Evolutionary conservation across 352 stramenopile species (phyloP), one percentile per base, ranked within the genome.

Genomic region (Salisapilia sapeloensis): DNA sequence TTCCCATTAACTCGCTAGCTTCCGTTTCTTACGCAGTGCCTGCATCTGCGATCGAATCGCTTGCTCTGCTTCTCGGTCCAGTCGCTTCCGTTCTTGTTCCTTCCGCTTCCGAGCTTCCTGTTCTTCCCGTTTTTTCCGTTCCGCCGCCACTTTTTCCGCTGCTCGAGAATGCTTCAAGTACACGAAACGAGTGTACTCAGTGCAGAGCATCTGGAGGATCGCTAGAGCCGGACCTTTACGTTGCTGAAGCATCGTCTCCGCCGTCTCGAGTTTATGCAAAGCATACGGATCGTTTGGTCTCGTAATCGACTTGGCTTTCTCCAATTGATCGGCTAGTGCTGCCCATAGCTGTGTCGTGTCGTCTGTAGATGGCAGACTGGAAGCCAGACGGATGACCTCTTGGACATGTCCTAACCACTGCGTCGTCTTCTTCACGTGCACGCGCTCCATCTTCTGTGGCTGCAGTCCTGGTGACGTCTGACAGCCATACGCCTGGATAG

Each of bases 181-280:
- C 35, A 90, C 38, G 37, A 83, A 81, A 9, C 70, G 70, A 30
- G 75, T 90, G 53, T 86, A 90, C 41, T 90, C 75, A 23, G 83
- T 60, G 4, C 76, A 60, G 22, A 90, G 51, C 38, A 66, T 71
- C 19, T 59, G 59, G 30, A 90, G 40, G 18, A 86, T 50, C 8
- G 58, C 66, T 10, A 90, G 50, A 1, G 46, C 67, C 0, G 71
- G 75, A 7, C 75, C 75, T 19, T 46, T 75, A 27, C 64, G 59
- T 15, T 51, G 46, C 13, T 59, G 29, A 11, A 85, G 44, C 56
- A 81, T 82, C 19, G 53, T 46, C 15, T 61, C 51, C 9, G 70
- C 71, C 5, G 53, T 55, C 50, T 80, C 53, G 12, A 90, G 40
- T n/a, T 72, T 66, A 21, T 41, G 48, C 6, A 80, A 44, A 12